phyloP scores from a whole-genome alignment of 2,329 filamentous ascomycete genomes.

The Ambrosiella cleistominuta region DNA sequence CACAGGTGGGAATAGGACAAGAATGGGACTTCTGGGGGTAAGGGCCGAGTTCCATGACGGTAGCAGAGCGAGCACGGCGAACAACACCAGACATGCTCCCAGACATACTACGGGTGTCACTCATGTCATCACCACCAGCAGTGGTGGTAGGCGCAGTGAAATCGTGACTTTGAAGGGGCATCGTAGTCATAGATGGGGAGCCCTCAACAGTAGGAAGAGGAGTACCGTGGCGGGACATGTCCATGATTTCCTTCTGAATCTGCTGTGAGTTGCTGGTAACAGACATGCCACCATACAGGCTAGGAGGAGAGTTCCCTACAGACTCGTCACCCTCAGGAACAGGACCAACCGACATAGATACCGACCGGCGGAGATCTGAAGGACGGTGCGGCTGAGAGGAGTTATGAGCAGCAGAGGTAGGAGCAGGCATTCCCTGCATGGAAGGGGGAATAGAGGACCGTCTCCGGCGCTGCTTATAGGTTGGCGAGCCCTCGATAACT shows the following conservation, averaged over 20 bases:
- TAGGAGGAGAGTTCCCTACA: constrained; percentile 61
- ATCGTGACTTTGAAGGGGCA: constrained; percentile 54
- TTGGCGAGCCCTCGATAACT: constrained; percentile 92
- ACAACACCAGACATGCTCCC: constrained; percentile 65
- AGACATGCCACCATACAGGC: constrained; percentile 54
- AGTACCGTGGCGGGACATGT: constrained; percentile 81
- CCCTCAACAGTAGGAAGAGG: constrained; percentile 72
- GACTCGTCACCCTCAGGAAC: constrained; percentile 65
- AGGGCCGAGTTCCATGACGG: constrained; percentile 87
- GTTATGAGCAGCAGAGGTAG: constrained; percentile 30
- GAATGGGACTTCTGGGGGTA: constrained; percentile 98
- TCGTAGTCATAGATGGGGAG: constrained; percentile 55
- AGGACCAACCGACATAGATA: constrained; percentile 65
- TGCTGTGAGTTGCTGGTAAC: constrained; percentile 24
- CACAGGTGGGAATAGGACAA: constrained; percentile 96
- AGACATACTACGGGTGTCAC: constrained; percentile 48
- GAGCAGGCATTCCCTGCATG: constrained; percentile 48
- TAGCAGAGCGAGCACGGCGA: constrained; percentile 80
- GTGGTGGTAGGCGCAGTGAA: constrained; percentile 28
- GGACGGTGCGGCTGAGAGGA: constrained; percentile 44
- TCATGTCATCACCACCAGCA: constrained; percentile 43
- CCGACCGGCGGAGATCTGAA: constrained; percentile 78
- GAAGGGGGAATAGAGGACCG: constrained; percentile 81
- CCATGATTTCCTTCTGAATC: constrained; percentile 47
- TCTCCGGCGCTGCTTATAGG: constrained; percentile 91